phyloP scores from a whole-genome alignment of 805 yeast species.

The Candida pseudoglaebosa region DNA sequence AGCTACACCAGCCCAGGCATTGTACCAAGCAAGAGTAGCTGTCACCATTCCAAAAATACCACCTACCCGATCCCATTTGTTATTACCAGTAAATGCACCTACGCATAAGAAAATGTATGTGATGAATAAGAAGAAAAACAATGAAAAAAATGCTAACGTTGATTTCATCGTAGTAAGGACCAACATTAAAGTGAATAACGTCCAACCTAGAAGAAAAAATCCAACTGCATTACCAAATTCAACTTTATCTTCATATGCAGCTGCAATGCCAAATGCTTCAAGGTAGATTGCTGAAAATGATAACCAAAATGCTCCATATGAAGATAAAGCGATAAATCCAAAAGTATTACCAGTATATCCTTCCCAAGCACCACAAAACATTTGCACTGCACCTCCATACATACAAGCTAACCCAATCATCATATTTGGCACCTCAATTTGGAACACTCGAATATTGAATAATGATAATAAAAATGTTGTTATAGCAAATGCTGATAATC shows the following conservation, averaged over 20 bases:
- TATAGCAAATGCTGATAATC: conserved; percentile 57
- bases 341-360: conserved; percentile 60
- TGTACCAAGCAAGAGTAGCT: conserved; percentile 57
- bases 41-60: conserved; percentile 59
- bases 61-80: conserved; percentile 49
- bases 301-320: conserved; percentile 72
- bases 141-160: conserved; percentile 57
- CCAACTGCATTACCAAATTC: conserved; percentile 51
- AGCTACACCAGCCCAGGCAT: conserved; percentile 61
- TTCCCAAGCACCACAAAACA: conserved; percentile 66
- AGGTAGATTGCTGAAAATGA: conserved; percentile 57
- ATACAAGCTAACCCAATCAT: conserved; percentile 57
- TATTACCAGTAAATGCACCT: conserved; percentile 46
- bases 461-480: conserved; percentile 60
- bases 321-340: conserved; percentile 60
- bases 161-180: conserved; percentile 56
- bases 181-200: conserved; percentile 54
- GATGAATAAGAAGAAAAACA: conserved; percentile 50
- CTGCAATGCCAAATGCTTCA: conserved; percentile 55
- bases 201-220: conserved; percentile 59
- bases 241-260: conserved; percentile 43
- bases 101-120: conserved; percentile 55
- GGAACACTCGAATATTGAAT: conserved; percentile 52
- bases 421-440: conserved; percentile 47
- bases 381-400: conserved; percentile 60